Conservation (phyloP, 352 stramenopile species). For the Phytophthora brassicae region DNA sequence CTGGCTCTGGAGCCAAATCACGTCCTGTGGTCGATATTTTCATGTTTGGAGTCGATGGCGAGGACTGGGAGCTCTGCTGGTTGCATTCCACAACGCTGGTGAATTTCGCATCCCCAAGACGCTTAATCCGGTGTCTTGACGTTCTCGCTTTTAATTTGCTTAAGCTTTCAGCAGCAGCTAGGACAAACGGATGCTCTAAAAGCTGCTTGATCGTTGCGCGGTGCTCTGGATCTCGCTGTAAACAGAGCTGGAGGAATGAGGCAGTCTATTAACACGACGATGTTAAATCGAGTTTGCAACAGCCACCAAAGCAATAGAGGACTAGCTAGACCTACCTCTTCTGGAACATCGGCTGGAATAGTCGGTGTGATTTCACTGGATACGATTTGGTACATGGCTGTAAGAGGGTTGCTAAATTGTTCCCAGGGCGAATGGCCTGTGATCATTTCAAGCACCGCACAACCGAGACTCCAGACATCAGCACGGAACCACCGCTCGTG, state of each 20-base stretch:
- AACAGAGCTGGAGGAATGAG: constrained; percentile 59
- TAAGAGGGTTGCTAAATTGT: constrained; percentile 88
- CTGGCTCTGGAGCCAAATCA: constrained; percentile 19
- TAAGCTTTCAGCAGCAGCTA: background rate
- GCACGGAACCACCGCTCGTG: constrained; percentile 84
- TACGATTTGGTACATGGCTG: constrained; percentile 91
- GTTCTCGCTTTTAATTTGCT: constrained; percentile 12
- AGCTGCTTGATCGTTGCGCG: constrained; percentile 88
- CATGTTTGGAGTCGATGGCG: constrained; percentile 4
- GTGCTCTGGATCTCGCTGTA: constrained; percentile 67
- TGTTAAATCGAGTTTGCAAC: background rate
- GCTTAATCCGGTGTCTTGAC: constrained; percentile 13
- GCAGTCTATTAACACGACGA: constrained; percentile 34
- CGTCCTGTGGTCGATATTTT: background rate
- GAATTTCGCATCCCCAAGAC: background rate
- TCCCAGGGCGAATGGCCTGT: constrained; percentile 89
- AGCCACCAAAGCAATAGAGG: background rate
- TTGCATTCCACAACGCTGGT: constrained; percentile 10
- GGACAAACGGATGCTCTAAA: constrained; percentile 91
- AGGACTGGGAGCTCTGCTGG: constrained; percentile 9
- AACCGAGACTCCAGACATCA: constrained; percentile 94
- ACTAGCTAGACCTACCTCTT: constrained; percentile 51
- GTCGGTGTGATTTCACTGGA: constrained; percentile 64
- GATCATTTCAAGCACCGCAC: constrained; percentile 93
- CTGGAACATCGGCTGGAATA: constrained; percentile 53